phyloP scores from a whole-genome alignment of 73 alveolate species.

The Effrenium voratum region DNA sequence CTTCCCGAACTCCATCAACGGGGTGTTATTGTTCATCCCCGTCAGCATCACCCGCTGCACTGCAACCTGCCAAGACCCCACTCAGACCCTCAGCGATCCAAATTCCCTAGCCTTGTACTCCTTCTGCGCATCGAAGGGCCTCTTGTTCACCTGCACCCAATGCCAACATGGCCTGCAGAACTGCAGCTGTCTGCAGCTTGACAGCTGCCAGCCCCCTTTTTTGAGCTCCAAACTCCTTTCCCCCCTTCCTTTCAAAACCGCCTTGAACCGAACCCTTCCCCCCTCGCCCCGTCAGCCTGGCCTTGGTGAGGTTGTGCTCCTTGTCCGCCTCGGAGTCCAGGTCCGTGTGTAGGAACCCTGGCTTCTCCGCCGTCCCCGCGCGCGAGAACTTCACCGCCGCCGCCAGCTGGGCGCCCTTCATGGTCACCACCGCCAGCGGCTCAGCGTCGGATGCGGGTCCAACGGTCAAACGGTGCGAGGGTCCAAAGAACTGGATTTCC shows the following conservation, averaged over 20 bases:
- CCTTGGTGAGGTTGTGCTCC: neutral
- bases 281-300: neutral
- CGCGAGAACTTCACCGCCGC: slow-evolving; percentile 14
- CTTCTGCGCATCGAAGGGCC: slow-evolving; percentile 11
- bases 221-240: too few species aligned
- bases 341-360: slow-evolving; percentile 15
- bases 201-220: too few species aligned
- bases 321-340: neutral
- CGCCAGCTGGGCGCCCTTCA: slow-evolving; percentile 35
- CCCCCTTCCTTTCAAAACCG: too few species aligned
- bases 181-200: too few species aligned
- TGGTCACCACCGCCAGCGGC: slow-evolving; percentile 59
- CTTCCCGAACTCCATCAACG: neutral
- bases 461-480: too few species aligned
- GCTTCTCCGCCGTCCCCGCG: neutral
- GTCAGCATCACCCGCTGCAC: neutral
- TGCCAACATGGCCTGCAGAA: too few species aligned
- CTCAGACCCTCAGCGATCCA: too few species aligned
- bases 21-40: slow-evolving; percentile 22
- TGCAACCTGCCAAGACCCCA: too few species aligned
- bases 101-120: neutral
- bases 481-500: too few species aligned
- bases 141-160: too few species aligned
- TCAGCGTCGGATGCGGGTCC: neutral
- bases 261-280: neutral